Percentiles rank a stretch among this genome's conserved stretches.
Evolutionary conservation across 768 basidiomycete genomes (phyloP).

Genomic region (Chalciporus sphaerocephalus): DNA sequence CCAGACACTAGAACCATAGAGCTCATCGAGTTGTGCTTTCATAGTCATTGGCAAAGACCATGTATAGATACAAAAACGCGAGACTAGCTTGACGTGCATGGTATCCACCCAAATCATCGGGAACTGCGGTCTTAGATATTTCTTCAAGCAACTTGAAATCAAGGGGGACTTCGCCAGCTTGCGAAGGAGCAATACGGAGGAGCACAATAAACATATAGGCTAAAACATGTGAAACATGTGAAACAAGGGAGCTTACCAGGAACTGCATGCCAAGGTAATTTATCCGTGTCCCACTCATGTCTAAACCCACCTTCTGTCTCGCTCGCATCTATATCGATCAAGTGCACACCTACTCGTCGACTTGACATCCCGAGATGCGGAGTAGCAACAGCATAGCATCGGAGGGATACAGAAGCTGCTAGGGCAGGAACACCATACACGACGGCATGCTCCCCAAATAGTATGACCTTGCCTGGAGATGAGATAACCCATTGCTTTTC

Average conservation of each 20-base stretch:
- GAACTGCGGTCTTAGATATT: conserved; percentile 46
- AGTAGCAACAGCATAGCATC: conserved; percentile 84
- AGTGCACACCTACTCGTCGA: conserved; percentile 53
- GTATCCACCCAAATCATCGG: conserved; percentile 21
- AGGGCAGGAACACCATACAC: conserved; percentile 97
- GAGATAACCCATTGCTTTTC: conserved; percentile 80
- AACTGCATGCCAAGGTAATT: conserved; percentile 76
- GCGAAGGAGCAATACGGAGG: conserved; percentile 11
- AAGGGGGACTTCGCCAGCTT: conserved; percentile 38
- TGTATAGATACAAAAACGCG: conserved; percentile 92
- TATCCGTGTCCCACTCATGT: conserved; percentile 74
- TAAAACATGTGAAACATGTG: not conserved
- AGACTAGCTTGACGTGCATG: conserved; percentile 48
- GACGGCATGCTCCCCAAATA: conserved; percentile 98
- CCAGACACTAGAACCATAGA: conserved; percentile 12
- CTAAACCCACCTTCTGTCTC: conserved; percentile 45
- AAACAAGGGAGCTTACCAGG: conserved; percentile 29
- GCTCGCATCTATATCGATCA: conserved; percentile 61
- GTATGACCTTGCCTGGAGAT: conserved; percentile 95
- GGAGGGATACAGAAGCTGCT: conserved; percentile 91
- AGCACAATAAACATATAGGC: not conserved
- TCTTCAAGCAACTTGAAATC: conserved; percentile 73
- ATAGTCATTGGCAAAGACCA: conserved; percentile 52
- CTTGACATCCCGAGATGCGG: conserved; percentile 57
- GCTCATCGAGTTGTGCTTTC: conserved; percentile 54